phyloP scores from a whole-genome alignment of 2,329 filamentous ascomycete genomes.

The Tolypocladium pustulatum region DNA sequence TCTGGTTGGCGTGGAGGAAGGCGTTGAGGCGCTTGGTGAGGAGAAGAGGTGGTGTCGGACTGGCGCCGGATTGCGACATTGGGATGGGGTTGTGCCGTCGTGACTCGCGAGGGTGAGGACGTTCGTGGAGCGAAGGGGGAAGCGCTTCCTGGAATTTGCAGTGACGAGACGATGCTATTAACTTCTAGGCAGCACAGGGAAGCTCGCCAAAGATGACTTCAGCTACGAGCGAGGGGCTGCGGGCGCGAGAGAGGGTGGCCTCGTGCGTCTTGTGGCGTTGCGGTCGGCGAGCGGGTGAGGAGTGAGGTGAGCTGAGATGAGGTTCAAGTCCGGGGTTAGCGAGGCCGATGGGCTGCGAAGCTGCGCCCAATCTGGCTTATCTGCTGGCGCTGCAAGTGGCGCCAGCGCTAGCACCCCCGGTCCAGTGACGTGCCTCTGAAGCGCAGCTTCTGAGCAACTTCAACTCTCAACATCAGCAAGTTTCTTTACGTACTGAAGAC shows the following conservation, averaged over 20 bases:
- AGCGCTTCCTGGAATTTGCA: background rate
- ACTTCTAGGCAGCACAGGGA: background rate
- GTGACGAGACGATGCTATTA: background rate
- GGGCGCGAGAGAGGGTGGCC: background rate
- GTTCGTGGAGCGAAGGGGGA: background rate
- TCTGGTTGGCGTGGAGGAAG: slow-evolving; percentile 50
- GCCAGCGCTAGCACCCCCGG: background rate
- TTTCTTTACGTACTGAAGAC: background rate
- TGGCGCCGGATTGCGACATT: slow-evolving; percentile 7
- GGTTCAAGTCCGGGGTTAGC: background rate
- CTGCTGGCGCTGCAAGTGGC: background rate
- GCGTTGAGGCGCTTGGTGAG: slow-evolving; percentile 54
- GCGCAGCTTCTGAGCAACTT: background rate
- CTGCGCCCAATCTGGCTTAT: background rate
- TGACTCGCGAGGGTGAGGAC: background rate
- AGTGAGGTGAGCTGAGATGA: background rate
- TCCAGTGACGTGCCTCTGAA: background rate
- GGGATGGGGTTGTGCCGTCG: background rate
- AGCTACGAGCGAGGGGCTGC: background rate
- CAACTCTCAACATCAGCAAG: background rate
- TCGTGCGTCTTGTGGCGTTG: background rate
- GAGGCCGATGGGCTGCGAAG: background rate
- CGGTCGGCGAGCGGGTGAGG: background rate
- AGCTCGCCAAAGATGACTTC: background rate
- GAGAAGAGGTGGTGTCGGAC: slow-evolving; percentile 45